Base-by-base conservation (phyloP, 768 basidiomycete species). In the Dacryopinax spathularia region DNA sequence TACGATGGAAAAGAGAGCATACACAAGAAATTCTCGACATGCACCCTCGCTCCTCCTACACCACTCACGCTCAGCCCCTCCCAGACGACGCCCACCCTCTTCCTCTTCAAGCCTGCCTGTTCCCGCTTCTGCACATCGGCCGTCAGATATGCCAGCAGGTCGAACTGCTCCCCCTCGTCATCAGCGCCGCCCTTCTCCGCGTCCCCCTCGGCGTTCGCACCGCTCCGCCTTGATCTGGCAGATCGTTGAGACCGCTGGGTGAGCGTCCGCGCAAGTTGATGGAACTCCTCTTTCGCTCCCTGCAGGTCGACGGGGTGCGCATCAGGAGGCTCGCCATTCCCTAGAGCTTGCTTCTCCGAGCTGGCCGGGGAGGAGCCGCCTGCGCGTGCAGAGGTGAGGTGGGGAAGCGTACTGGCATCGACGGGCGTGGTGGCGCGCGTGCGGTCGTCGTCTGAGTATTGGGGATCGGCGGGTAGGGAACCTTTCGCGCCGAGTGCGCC, bases 1-100 rank as follows among this genome's bases (percentile, higher is more conserved):
- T 18, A 59, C 34, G 15, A 10, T 10, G 16, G 22, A 44, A 37
- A 16, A 12, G n/a, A 35, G 35, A 16, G 13, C 65, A 22, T 35
- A 64, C 65, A 16, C 33, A 15, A 25, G 31, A n/a, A 64, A 20
- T 29, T 64, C 61, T 15, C 64, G 43, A 22, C 48, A 18, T 56
- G 48, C 48, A 56, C 25, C 48, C 20, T 56, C 13, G 74, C 69
- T 13, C 80, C 81, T 20, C 85, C 87, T 2, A 78, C 64, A 33
- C 83, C 85, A 5, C 82, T 76, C 33, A 88, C 87, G 64, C 82
- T 76, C 0, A 89, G 74, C 67, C 84, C 77, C 61, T 86, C 80
- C 88, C 88, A 89, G 27, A 82, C 82, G 25, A 89, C 83, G 33
- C 86, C 86, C 7, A 89, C 85, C 65, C 86, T 84, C 78, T 89